These are phyloP conservation scores for Gonium pectorale DNA, from an alignment of 139 green algal species.

Conservation along the genomic window DNA sequence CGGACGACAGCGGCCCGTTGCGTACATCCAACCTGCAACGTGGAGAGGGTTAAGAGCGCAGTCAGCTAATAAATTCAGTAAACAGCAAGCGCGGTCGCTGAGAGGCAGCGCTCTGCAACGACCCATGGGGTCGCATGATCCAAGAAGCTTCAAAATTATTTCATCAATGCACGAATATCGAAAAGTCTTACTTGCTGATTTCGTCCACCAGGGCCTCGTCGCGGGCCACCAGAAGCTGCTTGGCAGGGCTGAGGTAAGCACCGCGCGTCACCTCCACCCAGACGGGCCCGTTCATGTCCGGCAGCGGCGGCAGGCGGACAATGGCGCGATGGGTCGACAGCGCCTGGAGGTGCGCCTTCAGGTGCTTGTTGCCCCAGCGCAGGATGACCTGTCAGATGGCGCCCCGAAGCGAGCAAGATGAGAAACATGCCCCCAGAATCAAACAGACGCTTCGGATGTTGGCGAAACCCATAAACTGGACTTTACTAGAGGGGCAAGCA, in stretches of 20 bases:
- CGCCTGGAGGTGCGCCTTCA: slow-evolving; percentile 35
- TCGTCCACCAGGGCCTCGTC: slow-evolving; percentile 49
- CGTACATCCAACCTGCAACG: slow-evolving; percentile 32
- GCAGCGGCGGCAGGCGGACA: slow-evolving; percentile 27
- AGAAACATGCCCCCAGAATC: too few relatives aligned
- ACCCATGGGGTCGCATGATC: too few relatives aligned
- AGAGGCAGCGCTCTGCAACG: too few relatives aligned
- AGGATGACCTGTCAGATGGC: slow-evolving; percentile 36
- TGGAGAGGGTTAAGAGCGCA: too few relatives aligned
- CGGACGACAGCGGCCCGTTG: neutral
- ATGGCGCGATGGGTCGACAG: slow-evolving; percentile 4
- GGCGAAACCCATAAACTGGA: too few relatives aligned
- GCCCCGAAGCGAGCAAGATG: too few relatives aligned
- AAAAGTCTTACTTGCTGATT: slow-evolving; percentile 44
- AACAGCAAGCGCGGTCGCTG: too few relatives aligned
- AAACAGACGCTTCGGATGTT: too few relatives aligned
- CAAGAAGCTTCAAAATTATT: too few relatives aligned
- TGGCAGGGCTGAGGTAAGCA: slow-evolving; percentile 48
- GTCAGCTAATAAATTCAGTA: too few relatives aligned
- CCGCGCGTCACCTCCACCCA: slow-evolving; percentile 60
- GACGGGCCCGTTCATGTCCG: slow-evolving; percentile 36
- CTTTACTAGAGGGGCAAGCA: too few relatives aligned
- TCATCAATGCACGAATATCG: too few relatives aligned
- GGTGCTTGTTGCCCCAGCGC: slow-evolving; percentile 26
- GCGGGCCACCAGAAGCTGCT: slow-evolving; percentile 64